A percentile compares a stretch with the other conserved stretches of the same genome.
Conservation (phyloP, 306 rosid genomes). For the Abrus pulchellus region DNA sequence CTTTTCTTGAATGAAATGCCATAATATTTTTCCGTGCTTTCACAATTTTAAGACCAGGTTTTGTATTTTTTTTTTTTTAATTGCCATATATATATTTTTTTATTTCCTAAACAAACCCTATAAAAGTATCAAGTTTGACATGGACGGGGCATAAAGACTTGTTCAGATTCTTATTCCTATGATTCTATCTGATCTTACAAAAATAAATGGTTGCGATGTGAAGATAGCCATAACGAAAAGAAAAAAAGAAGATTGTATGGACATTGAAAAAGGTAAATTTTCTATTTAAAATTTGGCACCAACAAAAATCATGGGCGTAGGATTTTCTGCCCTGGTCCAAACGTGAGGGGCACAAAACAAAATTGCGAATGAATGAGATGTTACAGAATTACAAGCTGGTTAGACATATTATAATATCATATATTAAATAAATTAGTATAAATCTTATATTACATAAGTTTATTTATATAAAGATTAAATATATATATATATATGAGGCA, state of each 20-base stretch:
- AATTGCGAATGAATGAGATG: background rate
- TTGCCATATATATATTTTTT: background rate
- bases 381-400: no score
- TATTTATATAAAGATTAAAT: no score
- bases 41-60: conserved; percentile 4
- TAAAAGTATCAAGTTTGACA: conserved; percentile 26
- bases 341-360: conserved; percentile 15
- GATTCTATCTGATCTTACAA: conserved; percentile 48
- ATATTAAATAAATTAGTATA: no score
- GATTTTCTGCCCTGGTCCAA: conserved; percentile 1
- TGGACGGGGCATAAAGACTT: conserved; percentile 43
- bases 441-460: no score
- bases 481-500: no score
- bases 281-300: background rate
- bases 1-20: background rate
- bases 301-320: background rate
- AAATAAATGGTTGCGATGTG: conserved; percentile 18
- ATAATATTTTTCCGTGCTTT: background rate
- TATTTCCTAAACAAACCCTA: background rate
- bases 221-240: background rate
- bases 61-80: background rate
- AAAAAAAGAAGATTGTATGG: background rate
- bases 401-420: no score
- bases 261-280: background rate
- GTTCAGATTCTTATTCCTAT: conserved; percentile 33